Evolutionary conservation across 2,329 filamentous ascomycete species (phyloP).

Genomic region (Colletotrichum godetiae): DNA sequence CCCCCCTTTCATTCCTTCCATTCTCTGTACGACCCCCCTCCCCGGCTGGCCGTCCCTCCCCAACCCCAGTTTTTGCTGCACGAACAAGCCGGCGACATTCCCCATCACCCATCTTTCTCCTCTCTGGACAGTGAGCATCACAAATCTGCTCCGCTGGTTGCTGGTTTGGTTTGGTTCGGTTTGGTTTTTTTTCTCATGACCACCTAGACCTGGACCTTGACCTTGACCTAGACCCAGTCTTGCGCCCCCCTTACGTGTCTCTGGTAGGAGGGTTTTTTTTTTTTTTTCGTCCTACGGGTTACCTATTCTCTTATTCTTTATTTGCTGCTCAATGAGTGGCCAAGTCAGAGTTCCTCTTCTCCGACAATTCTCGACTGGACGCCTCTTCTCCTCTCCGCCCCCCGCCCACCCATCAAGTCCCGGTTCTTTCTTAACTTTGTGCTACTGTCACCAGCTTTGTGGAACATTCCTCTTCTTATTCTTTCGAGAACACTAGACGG

Average conservation of each 20-base stretch:
- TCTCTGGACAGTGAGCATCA: constrained; percentile 16
- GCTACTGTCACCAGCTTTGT: not conserved
- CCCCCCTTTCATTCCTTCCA: not conserved
- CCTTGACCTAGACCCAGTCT: not conserved
- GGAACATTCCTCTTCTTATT: not conserved
- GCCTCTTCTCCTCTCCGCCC: constrained; percentile 5
- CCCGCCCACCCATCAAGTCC: not conserved
- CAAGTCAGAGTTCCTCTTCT: constrained; percentile 26
- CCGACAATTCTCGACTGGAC: constrained; percentile 22
- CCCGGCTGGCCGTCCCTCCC: constrained; percentile 20
- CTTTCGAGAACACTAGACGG: not conserved
- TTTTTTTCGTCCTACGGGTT: not conserved
- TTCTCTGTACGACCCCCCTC: not conserved
- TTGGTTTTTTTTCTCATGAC: constrained; percentile 9
- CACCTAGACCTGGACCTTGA: not conserved
- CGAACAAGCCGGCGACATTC: constrained; percentile 31
- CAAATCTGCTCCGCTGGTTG: constrained; percentile 29
- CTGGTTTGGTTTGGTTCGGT: constrained; percentile 14
- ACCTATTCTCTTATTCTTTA: not conserved
- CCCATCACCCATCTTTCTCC: constrained; percentile 21
- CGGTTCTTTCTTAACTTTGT: not conserved
- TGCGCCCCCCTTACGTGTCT: constrained; percentile 16
- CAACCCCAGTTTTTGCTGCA: constrained; percentile 35
- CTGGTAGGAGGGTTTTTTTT: too few species aligned
- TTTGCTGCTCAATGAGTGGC: constrained; percentile 1